phyloP scores from a whole-genome alignment of 495 filamentous ascomycete species.

The Aspergillus coremiiformis region DNA sequence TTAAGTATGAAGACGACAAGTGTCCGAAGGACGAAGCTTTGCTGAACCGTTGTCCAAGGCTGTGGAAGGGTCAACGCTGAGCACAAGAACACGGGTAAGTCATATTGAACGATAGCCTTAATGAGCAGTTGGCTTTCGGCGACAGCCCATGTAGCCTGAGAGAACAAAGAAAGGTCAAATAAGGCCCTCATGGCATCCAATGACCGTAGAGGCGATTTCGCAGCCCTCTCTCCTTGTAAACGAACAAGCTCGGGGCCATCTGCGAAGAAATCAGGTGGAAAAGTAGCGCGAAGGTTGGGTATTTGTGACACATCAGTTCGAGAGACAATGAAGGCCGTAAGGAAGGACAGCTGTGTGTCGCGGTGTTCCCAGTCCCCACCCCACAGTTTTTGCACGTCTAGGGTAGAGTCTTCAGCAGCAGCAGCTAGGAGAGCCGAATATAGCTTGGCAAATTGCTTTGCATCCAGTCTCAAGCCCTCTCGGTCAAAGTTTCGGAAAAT shows the following conservation, averaged over 20 bases:
- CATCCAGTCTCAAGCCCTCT: slow-evolving; percentile 62
- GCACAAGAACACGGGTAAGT: slow-evolving; percentile 63
- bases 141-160: slow-evolving; percentile 54
- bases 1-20: slow-evolving; percentile 56
- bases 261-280: slow-evolving; percentile 67
- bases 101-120: slow-evolving; percentile 42
- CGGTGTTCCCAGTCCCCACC: slow-evolving; percentile 81
- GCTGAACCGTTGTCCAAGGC: slow-evolving; percentile 55
- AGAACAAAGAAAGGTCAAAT: slow-evolving; percentile 67
- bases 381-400: slow-evolving; percentile 83
- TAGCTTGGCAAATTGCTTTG: slow-evolving; percentile 70
- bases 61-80: slow-evolving; percentile 64
- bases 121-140: slow-evolving; percentile 57
- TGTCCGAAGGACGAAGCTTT: slow-evolving; percentile 54
- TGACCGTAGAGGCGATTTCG: slow-evolving; percentile 83
- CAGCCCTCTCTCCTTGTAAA: slow-evolving; percentile 61
- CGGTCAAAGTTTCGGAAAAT: slow-evolving; percentile 81
- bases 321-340: slow-evolving; percentile 71
- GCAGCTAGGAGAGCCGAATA: slow-evolving; percentile 67
- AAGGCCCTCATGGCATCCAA: slow-evolving; percentile 75
- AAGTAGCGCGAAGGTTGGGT: slow-evolving; percentile 69
- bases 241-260: slow-evolving; percentile 63
- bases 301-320: slow-evolving; percentile 77
- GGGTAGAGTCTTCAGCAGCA: slow-evolving; percentile 50
- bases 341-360: slow-evolving; percentile 82